A percentile compares a stretch with the other conserved stretches of the same genome.
phyloP scores from a whole-genome alignment of 805 yeast genomes.

The Priceomyces carsonii region DNA sequence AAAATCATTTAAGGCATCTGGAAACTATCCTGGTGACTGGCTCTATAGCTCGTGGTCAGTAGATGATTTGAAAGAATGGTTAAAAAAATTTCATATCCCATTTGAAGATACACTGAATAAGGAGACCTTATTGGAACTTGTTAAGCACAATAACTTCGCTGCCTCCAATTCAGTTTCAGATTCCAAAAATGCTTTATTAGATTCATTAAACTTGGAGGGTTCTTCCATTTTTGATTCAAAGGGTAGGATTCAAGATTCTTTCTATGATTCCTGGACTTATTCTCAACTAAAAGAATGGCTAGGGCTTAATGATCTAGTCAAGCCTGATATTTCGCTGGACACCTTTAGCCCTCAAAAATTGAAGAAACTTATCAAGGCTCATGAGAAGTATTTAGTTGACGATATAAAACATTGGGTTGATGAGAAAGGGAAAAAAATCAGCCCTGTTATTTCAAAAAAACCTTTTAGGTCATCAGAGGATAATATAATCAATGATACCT shows the following conservation, averaged over 20 bases:
- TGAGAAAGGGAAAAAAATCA: constrained; percentile 24
- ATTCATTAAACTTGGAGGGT: constrained; percentile 37
- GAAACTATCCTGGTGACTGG: constrained; percentile 52
- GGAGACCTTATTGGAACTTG: constrained; percentile 46
- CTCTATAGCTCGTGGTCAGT: constrained; percentile 55
- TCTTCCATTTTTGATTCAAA: constrained; percentile 37
- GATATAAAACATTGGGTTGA: constrained; percentile 42
- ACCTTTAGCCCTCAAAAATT: constrained; percentile 37
- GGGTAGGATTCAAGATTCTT: constrained; percentile 41
- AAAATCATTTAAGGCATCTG: constrained; percentile 35
- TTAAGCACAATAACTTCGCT: constrained; percentile 46
- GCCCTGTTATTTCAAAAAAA: constrained; percentile 35
- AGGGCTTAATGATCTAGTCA: constrained; percentile 33
- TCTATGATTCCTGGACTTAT: constrained; percentile 54
- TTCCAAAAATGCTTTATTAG: constrained; percentile 39
- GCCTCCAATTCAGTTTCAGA: constrained; percentile 35
- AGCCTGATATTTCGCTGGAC: constrained; percentile 34
- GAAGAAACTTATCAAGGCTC: constrained; percentile 29
- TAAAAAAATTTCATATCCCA: constrained; percentile 43
- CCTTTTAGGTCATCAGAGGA: constrained; percentile 27
- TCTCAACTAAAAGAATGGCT: constrained; percentile 59
- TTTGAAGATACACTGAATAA: constrained; percentile 38
- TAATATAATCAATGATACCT: constrained; percentile 44
- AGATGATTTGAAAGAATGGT: constrained; percentile 50
- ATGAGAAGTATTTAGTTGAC: constrained; percentile 32